Conservation (phyloP, 2,329 filamentous ascomycete species). For the Exophiala calicioides region DNA sequence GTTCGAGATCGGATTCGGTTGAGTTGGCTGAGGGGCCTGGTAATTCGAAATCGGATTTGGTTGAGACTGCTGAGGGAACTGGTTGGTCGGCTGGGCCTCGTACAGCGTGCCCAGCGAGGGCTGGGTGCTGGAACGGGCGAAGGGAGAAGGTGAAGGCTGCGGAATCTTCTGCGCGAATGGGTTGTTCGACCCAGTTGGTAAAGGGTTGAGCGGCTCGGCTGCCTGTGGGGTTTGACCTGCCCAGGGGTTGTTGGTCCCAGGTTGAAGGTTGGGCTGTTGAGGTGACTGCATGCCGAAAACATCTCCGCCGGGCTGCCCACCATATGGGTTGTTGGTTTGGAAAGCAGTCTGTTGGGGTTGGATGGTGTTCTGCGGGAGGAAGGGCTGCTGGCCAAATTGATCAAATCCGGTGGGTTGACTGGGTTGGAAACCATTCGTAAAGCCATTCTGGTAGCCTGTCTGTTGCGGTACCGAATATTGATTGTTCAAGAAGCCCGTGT, state of each 20-base stretch:
- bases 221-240: constrained; percentile 63
- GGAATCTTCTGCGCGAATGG: constrained; percentile 67
- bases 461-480: constrained; percentile 68
- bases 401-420: constrained; percentile 52
- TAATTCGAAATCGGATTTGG: constrained; percentile 55
- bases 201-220: constrained; percentile 69
- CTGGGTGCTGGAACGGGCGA: constrained; percentile 61
- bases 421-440: constrained; percentile 68
- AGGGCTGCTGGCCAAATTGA: constrained; percentile 45
- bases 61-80: constrained; percentile 54
- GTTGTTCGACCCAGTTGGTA: constrained; percentile 95
- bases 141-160: constrained; percentile 50
- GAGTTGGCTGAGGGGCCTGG: constrained; percentile 50
- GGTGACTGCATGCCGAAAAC: constrained; percentile 43
- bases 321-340: constrained; percentile 61
- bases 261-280: constrained; percentile 60
- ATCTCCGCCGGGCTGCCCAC: constrained; percentile 45
- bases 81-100: constrained; percentile 77
- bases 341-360: constrained; percentile 63
- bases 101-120: constrained; percentile 74
- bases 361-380: constrained; percentile 52
- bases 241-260: constrained; percentile 95
- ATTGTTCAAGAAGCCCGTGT: constrained; percentile 67
- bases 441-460: constrained; percentile 70
- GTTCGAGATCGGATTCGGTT: constrained; percentile 55